phyloP scores from a whole-genome alignment of 1,139 yeast genomes.

The Blastobotrys malaysiensis region DNA sequence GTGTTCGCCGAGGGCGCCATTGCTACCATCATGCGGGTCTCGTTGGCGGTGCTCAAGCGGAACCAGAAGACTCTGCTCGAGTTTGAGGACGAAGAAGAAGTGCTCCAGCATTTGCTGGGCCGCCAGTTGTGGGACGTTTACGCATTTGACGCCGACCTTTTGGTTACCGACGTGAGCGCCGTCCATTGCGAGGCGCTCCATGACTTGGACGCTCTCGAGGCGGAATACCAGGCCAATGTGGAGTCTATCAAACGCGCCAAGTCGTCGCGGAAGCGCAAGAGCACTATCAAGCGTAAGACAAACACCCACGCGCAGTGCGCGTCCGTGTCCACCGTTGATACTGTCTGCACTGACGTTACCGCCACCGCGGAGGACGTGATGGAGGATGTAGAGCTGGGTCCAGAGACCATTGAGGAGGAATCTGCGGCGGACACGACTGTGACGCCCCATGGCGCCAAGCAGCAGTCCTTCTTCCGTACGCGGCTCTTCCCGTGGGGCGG shows the following conservation, averaged over 20 bases:
- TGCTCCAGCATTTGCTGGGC: conserved; percentile 56
- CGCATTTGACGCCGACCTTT: conserved; percentile 43
- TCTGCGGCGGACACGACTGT: not conserved
- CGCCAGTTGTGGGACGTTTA: conserved; percentile 46
- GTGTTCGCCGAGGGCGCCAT: conserved; percentile 62
- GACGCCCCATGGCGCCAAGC: not conserved
- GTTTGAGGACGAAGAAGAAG: conserved; percentile 54
- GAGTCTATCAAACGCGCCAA: not conserved
- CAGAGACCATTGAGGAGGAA: not conserved
- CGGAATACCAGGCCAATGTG: conserved; percentile 16
- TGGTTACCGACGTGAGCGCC: conserved; percentile 43
- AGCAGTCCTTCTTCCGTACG: not conserved
- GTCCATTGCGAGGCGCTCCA: conserved; percentile 22
- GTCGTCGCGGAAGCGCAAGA: not conserved
- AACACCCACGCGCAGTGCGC: not conserved
- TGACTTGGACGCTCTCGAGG: conserved; percentile 25
- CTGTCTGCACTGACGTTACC: not conserved
- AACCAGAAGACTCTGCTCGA: conserved; percentile 50
- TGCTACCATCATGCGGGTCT: conserved; percentile 54
- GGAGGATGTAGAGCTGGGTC: no score
- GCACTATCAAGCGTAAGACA: not conserved
- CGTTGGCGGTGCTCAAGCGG: conserved; percentile 49
- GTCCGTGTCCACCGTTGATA: not conserved
- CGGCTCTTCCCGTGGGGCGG: not conserved
- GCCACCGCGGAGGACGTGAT: not conserved